phyloP scores from a whole-genome alignment of 768 basidiomycete genomes.

The Leccinum variicolor region DNA sequence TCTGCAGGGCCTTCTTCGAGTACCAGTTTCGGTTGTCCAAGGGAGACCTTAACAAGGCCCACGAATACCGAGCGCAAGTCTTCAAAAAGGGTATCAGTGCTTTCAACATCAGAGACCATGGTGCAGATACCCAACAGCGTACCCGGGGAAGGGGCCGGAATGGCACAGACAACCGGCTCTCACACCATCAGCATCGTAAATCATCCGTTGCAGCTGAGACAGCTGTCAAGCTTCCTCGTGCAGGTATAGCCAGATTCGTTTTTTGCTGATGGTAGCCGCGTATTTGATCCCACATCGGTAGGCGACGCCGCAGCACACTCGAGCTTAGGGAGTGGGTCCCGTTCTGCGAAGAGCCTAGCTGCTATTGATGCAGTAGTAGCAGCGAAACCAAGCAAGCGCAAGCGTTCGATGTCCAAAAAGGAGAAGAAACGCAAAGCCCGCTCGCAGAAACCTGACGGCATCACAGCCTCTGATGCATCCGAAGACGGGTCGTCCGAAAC shows the following conservation, averaged over 20 bases:
- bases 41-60: neutral
- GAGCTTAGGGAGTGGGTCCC: neutral
- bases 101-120: slow-evolving; percentile 1
- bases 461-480: slow-evolving; percentile 20
- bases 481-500: slow-evolving; percentile 16
- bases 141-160: neutral
- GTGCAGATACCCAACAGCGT: neutral
- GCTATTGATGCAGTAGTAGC: neutral
- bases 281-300: slow-evolving; percentile 2
- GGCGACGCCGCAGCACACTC: neutral
- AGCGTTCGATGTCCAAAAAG: neutral
- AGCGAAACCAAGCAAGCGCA: neutral
- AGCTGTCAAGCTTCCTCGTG: neutral
- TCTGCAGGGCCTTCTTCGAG: slow-evolving; percentile 21
- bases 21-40: slow-evolving; percentile 11
- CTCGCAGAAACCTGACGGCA: slow-evolving; percentile 18
- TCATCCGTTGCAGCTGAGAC: neutral
- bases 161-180: neutral
- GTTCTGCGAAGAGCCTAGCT: neutral
- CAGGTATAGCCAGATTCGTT: slow-evolving; percentile 9
- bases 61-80: neutral
- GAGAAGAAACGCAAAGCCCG: slow-evolving; percentile 22
- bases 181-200: neutral
- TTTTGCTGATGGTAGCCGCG: neutral
- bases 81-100: slow-evolving; percentile 2